A percentile compares a stretch with the other conserved stretches of the same genome.
These are phyloP conservation scores for Thymus mandschuricus DNA, from an alignment of 257 asterid genomes.

Conservation along the genomic window DNA sequence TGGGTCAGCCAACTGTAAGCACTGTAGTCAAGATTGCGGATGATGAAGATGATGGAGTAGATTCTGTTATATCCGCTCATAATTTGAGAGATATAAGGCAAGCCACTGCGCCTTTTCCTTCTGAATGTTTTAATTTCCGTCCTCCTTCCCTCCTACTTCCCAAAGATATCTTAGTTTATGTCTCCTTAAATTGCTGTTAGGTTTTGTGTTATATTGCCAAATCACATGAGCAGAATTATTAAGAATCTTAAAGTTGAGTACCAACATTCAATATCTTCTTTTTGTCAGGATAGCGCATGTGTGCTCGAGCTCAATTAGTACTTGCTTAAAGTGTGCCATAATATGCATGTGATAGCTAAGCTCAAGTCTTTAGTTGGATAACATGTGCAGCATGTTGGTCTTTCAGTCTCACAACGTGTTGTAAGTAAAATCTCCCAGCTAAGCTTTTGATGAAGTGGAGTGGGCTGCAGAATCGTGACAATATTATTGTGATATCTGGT, in stretches of 20 bases:
- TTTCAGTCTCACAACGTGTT: slow-evolving; percentile 79
- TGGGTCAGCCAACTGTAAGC: slow-evolving; percentile 90
- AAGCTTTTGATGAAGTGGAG: slow-evolving; percentile 85
- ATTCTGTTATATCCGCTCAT: slow-evolving; percentile 70
- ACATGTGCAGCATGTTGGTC: slow-evolving; percentile 59
- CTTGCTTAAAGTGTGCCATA: slow-evolving; percentile 62
- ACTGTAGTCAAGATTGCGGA: slow-evolving; percentile 81
- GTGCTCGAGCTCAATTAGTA: slow-evolving; percentile 60
- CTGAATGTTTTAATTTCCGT: not conserved
- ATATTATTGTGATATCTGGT: slow-evolving; percentile 26
- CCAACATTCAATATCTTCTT: slow-evolving; percentile 20
- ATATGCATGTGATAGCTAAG: slow-evolving; percentile 40
- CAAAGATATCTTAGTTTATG: not conserved
- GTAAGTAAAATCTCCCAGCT: slow-evolving; percentile 77
- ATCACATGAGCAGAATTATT: slow-evolving; percentile 2
- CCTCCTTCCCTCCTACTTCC: slow-evolving; percentile 5
- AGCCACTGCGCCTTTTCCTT: slow-evolving; percentile 31
- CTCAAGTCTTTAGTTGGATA: slow-evolving; percentile 57
- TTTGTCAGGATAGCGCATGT: slow-evolving; percentile 54
- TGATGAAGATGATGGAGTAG: slow-evolving; percentile 83
- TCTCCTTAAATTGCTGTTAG: not conserved
- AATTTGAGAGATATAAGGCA: slow-evolving; percentile 86
- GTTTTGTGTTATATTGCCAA: slow-evolving; percentile 17
- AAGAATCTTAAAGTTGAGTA: slow-evolving; percentile 10
- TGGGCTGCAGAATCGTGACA: slow-evolving; percentile 79